A percentile compares a stretch with the other conserved stretches of the same genome.
These are phyloP conservation scores for Aspergillus hortae DNA, from an alignment of 2,329 filamentous ascomycete species.

Conservation along the genomic window DNA sequence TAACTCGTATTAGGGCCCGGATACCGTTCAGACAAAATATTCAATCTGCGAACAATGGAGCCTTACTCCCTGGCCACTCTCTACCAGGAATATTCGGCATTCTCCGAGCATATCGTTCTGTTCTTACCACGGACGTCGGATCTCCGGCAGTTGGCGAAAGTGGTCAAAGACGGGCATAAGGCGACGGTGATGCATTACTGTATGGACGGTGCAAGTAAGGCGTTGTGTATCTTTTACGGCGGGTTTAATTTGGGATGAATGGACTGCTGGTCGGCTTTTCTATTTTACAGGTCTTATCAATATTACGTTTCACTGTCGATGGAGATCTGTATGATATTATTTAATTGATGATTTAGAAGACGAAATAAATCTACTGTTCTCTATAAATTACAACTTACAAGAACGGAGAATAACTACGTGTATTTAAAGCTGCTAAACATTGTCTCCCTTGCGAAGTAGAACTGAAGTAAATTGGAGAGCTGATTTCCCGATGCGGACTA, in stretches of 20 bases:
- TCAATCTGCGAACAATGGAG: slow-evolving; percentile 81
- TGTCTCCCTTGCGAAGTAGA: background rate
- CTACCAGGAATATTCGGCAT: slow-evolving; percentile 56
- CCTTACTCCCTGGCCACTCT: slow-evolving; percentile 72
- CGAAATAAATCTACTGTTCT: background rate
- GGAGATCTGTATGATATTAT: background rate
- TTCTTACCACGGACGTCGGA: slow-evolving; percentile 86
- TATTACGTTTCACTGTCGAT: background rate
- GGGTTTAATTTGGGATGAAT: slow-evolving; percentile 42
- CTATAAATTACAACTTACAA: background rate
- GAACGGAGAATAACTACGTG: background rate
- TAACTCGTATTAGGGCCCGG: slow-evolving; percentile 51
- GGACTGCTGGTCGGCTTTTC: background rate
- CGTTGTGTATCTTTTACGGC: slow-evolving; percentile 59
- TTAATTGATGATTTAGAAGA: background rate
- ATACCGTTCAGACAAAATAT: slow-evolving; percentile 66
- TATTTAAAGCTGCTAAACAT: background rate
- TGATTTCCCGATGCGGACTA: slow-evolving; percentile 26
- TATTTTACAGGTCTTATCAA: background rate
- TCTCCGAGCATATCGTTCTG: slow-evolving; percentile 59
- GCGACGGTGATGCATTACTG: slow-evolving; percentile 85
- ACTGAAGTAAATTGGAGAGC: slow-evolving; percentile 9
- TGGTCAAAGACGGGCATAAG: slow-evolving; percentile 49
- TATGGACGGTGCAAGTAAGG: slow-evolving; percentile 83
- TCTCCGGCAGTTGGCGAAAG: slow-evolving; percentile 68